These are phyloP conservation scores for Tolypocladium nubicola DNA, from an alignment of 2,329 filamentous ascomycete species.

Conservation along the genomic window DNA sequence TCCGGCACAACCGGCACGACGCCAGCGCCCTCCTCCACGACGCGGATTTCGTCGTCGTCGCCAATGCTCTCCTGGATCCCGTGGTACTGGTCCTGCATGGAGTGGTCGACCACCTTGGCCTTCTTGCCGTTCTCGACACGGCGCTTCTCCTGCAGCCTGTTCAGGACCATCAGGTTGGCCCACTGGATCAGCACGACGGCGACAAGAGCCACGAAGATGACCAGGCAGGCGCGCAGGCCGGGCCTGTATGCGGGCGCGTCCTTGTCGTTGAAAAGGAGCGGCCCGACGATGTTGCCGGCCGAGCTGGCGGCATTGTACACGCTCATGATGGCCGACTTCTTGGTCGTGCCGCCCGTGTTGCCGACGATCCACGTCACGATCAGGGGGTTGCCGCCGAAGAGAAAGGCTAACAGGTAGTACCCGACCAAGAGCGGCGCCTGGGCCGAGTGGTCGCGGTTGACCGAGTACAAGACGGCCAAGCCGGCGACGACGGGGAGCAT, in stretches of 20 bases:
- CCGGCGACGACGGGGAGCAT: conserved; percentile 52
- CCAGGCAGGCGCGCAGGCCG: conserved; percentile 44
- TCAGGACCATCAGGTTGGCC: conserved; percentile 42
- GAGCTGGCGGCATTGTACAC: conserved; percentile 53
- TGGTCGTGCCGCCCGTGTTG: conserved; percentile 58
- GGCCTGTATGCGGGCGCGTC: conserved; percentile 50
- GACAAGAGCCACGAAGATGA: conserved; percentile 41
- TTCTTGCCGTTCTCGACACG: conserved; percentile 50
- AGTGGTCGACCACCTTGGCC: conserved; percentile 46
- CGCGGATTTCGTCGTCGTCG: conserved; percentile 3
- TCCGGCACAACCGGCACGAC: conserved; percentile 11
- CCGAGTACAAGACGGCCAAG: conserved; percentile 42
- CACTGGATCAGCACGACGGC: conserved; percentile 43
- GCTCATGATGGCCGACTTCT: conserved; percentile 54
- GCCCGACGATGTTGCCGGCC: conserved; percentile 57
- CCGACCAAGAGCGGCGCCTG: conserved; percentile 37
- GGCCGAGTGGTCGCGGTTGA: conserved; percentile 29
- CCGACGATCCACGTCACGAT: conserved; percentile 59
- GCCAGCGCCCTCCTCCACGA: conserved; percentile 12
- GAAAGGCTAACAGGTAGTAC: conserved; percentile 56
- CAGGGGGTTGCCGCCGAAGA: conserved; percentile 56
- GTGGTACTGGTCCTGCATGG: conserved; percentile 45
- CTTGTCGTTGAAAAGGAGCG: conserved; percentile 46
- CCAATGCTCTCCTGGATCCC: conserved; percentile 6
- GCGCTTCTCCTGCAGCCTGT: conserved; percentile 42